Conservation (phyloP, 1,284 basidiomycete genomes). For the Mycosarcoma mackinlayi region DNA sequence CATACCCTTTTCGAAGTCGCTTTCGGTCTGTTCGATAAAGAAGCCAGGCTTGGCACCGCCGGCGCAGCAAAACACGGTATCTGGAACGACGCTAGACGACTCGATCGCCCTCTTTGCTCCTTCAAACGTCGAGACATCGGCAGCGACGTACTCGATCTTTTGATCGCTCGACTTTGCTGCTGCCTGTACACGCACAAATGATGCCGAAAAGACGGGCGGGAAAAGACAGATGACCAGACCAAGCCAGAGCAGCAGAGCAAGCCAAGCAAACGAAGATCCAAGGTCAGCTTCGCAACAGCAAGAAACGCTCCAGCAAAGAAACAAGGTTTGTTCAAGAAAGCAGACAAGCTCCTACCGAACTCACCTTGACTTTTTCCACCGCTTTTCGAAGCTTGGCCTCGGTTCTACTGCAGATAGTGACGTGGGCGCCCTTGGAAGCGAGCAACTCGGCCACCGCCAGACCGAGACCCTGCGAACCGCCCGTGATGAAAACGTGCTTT, state of each 20-base stretch:
- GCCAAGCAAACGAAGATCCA: too few species aligned
- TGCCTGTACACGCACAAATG: slow-evolving; percentile 17
- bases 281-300: neutral
- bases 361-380: slow-evolving; percentile 75
- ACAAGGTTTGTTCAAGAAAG: slow-evolving; percentile 3
- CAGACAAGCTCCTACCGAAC: neutral
- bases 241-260: too few species aligned
- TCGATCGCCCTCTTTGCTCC: slow-evolving; percentile 48
- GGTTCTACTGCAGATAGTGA: slow-evolving; percentile 83
- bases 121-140: slow-evolving; percentile 62
- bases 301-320: too few species aligned
- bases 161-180: slow-evolving; percentile 29
- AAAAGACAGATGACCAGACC: neutral
- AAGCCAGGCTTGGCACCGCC: slow-evolving; percentile 77
- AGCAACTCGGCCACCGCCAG: slow-evolving; percentile 78
- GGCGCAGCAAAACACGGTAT: slow-evolving; percentile 80
- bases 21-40: slow-evolving; percentile 77
- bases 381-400: slow-evolving; percentile 75
- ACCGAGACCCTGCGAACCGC: slow-evolving; percentile 83
- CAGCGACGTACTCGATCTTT: slow-evolving; percentile 45
- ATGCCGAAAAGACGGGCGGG: neutral
- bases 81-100: slow-evolving; percentile 72
- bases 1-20: slow-evolving; percentile 72
- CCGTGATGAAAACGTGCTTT: slow-evolving; percentile 74
- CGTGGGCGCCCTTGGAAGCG: slow-evolving; percentile 78